A percentile compares a stretch with the other conserved stretches of the same genome.
Conservation (phyloP, 2,329 filamentous ascomycete genomes). For the Colletotrichum cordylinicola region DNA sequence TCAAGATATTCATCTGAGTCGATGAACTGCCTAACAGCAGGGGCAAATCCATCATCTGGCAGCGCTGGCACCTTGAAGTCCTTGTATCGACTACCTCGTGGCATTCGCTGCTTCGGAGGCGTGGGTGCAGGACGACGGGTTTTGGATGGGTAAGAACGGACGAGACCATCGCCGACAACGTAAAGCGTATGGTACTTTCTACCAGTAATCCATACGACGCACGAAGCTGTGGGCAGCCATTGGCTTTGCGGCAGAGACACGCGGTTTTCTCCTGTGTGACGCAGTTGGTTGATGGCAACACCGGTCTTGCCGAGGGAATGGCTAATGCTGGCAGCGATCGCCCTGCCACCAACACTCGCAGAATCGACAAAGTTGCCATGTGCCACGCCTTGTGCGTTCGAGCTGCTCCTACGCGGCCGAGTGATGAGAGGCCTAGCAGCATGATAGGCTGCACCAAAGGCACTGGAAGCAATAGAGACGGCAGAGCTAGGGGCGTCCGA, state of each 20-base stretch:
- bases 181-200: slow-evolving; percentile 68
- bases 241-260: slow-evolving; percentile 68
- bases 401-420: slow-evolving; percentile 59
- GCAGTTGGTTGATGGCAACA: slow-evolving; percentile 70
- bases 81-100: slow-evolving; percentile 63
- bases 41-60: slow-evolving; percentile 64
- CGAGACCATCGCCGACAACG: slow-evolving; percentile 68
- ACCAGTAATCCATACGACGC: slow-evolving; percentile 70
- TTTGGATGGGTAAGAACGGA: slow-evolving; percentile 70
- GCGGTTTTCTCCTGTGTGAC: slow-evolving; percentile 78
- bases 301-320: slow-evolving; percentile 78
- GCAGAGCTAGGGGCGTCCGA: slow-evolving; percentile 59
- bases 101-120: slow-evolving; percentile 55
- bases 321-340: slow-evolving; percentile 75
- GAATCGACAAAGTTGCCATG: slow-evolving; percentile 59
- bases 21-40: slow-evolving; percentile 60
- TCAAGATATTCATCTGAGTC: slow-evolving; percentile 63
- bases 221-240: slow-evolving; percentile 60
- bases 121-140: slow-evolving; percentile 59
- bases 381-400: slow-evolving; percentile 40
- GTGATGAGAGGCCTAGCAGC: slow-evolving; percentile 67
- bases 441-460: slow-evolving; percentile 73
- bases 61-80: slow-evolving; percentile 72
- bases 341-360: slow-evolving; percentile 73
- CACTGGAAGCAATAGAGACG: slow-evolving; percentile 73